Percentiles rank a stretch among this genome's conserved stretches.
Conservation (phyloP, 768 basidiomycete species). For the Auricularia sp. region DNA sequence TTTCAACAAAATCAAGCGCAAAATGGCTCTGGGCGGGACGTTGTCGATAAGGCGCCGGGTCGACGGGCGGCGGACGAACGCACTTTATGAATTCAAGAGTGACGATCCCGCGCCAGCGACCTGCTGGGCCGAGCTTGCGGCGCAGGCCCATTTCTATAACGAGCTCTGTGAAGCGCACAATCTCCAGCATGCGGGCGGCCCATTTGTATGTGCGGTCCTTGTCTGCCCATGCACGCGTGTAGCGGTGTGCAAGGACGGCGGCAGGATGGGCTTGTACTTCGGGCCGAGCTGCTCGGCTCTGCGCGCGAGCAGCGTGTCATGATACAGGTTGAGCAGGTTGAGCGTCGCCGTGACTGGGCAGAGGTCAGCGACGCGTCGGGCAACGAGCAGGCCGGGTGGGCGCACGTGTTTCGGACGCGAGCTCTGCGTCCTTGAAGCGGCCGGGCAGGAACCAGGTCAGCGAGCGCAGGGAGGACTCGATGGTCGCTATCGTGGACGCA, state of each 20-base stretch:
- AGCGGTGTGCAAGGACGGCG: constrained; percentile 76
- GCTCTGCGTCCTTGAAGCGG: constrained; percentile 92
- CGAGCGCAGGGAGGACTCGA: constrained; percentile 83
- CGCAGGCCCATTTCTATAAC: constrained; percentile 82
- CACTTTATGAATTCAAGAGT: constrained; percentile 80
- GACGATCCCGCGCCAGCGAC: constrained; percentile 68
- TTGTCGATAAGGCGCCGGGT: too few relatives aligned
- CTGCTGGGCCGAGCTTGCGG: constrained; percentile 54
- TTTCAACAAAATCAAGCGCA: constrained; percentile 64
- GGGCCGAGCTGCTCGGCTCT: constrained; percentile 48
- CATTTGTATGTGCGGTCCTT: constrained; percentile 64
- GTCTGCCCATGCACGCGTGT: constrained; percentile 80
- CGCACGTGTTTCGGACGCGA: constrained; percentile 90
- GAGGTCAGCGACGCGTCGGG: constrained; percentile 7
- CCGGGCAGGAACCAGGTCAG: constrained; percentile 95
- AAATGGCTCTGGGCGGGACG: constrained; percentile 43
- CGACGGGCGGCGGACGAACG: background rate
- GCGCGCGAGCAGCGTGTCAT: constrained; percentile 79
- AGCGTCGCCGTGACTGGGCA: constrained; percentile 75
- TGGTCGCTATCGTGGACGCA: constrained; percentile 71
- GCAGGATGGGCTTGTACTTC: constrained; percentile 66
- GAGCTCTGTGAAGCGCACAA: constrained; percentile 73
- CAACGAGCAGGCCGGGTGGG: constrained; percentile 8
- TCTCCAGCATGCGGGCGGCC: constrained; percentile 63
- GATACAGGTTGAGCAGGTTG: constrained; percentile 86